A percentile compares a stretch with the other conserved stretches of the same genome.
Conservation (phyloP, 352 stramenopile genomes). For the Phytophthora sp. region DNA sequence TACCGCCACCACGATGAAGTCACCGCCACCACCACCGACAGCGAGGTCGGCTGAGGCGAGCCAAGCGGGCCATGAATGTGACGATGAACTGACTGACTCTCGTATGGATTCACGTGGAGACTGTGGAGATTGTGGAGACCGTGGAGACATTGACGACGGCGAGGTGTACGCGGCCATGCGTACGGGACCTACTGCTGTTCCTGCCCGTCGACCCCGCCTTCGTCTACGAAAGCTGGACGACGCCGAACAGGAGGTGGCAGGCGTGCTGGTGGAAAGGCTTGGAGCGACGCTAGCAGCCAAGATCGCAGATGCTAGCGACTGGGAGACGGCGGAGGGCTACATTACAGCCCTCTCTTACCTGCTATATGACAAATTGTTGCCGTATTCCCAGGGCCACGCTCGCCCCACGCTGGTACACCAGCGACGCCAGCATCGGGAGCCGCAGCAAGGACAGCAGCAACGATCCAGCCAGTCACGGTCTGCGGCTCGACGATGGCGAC, state of each 20-base stretch:
- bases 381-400: neutral
- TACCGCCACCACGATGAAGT: neutral
- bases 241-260: neutral
- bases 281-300: neutral
- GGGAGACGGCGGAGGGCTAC: neutral
- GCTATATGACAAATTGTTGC: neutral
- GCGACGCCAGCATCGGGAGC: neutral
- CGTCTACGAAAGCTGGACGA: neutral
- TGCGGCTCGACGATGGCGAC: too few species aligned
- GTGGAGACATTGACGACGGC: neutral
- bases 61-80: too few species aligned
- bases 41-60: too few species aligned
- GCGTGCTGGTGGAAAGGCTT: neutral
- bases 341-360: neutral
- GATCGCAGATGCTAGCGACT: constrained; percentile 20
- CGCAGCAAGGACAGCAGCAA: neutral
- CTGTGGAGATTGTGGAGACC: neutral
- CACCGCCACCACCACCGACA: neutral
- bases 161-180: constrained; percentile 1
- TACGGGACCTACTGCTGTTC: neutral
- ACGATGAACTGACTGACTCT: too few species aligned
- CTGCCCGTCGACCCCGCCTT: neutral
- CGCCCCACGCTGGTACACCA: neutral
- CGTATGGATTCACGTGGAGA: too few species aligned
- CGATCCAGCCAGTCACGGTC: too few species aligned